phyloP scores from a whole-genome alignment of 257 asterid species.

The Penstemon davidsonii region DNA sequence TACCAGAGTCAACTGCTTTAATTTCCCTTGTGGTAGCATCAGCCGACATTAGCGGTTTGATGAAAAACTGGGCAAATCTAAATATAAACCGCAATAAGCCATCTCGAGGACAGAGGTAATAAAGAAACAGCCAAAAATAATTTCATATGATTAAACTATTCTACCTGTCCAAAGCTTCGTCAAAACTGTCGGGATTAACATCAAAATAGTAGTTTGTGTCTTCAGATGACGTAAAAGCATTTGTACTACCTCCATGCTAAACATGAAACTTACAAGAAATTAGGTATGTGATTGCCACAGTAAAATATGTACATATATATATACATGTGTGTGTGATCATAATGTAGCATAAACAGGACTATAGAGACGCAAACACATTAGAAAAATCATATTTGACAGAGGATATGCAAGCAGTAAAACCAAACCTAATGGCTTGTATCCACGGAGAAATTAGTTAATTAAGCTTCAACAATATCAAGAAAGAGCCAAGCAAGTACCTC shows the following conservation, averaged over 20 bases:
- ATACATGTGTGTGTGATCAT: conserved; percentile 14
- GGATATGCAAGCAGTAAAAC: conserved; percentile 4
- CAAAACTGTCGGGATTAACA: conserved; percentile 82
- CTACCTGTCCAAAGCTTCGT: conserved; percentile 96
- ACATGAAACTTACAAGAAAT: conserved; percentile 12
- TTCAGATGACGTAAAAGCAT: conserved; percentile 89
- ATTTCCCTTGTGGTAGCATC: conserved; percentile 97
- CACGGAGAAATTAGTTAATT: conserved; percentile 17
- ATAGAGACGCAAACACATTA: neutral
- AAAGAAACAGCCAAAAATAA: conserved; percentile 7
- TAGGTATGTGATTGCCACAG: conserved; percentile 18
- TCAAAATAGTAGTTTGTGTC: conserved; percentile 87
- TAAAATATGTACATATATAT: conserved; percentile 4
- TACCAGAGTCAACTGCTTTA: conserved; percentile 98
- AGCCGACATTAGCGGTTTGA: conserved; percentile 92
- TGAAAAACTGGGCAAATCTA: conserved; percentile 93
- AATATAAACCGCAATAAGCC: conserved; percentile 28
- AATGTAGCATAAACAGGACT: neutral
- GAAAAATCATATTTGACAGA: neutral
- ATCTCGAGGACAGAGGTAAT: conserved; percentile 8
- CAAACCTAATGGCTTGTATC: conserved; percentile 2
- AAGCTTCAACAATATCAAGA: conserved; percentile 18
- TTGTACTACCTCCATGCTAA: conserved; percentile 96
- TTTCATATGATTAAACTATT: conserved; percentile 14
- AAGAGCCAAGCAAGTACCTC: conserved; percentile 54